Conservation (phyloP, 495 filamentous ascomycete genomes). For the Xylaria castorea region DNA sequence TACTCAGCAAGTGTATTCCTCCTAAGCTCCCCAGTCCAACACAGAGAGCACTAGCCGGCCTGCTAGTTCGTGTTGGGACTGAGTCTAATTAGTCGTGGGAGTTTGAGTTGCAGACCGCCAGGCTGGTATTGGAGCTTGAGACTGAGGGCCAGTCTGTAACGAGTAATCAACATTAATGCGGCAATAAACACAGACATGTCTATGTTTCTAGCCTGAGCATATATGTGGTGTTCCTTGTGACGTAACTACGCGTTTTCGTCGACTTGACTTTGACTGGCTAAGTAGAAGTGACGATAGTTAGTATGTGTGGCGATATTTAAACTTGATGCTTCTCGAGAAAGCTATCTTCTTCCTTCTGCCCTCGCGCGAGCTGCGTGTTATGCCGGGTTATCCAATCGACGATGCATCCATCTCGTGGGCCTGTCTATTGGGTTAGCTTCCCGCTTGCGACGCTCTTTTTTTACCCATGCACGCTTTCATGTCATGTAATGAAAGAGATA, state of each 20-base stretch:
- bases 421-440: not conserved
- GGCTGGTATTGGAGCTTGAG: too few species aligned
- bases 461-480: not conserved
- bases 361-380: not conserved
- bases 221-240: not conserved
- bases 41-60: too few species aligned
- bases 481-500: not conserved
- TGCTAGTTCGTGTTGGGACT: not conserved
- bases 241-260: not conserved
- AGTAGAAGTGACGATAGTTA: not conserved
- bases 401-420: not conserved
- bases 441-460: not conserved
- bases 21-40: not conserved
- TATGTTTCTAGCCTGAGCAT: not conserved
- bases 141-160: too few species aligned
- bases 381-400: not conserved
- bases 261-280: not conserved
- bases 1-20: not conserved
- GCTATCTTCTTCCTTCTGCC: not conserved
- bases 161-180: too few species aligned
- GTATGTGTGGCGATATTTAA: not conserved
- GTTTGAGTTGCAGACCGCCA: not conserved
- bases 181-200: not conserved
- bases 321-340: not conserved
- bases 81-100: not conserved